Evolutionary conservation across 2,329 filamentous ascomycete species (phyloP).

Genomic region (Penicillium paneum): DNA sequence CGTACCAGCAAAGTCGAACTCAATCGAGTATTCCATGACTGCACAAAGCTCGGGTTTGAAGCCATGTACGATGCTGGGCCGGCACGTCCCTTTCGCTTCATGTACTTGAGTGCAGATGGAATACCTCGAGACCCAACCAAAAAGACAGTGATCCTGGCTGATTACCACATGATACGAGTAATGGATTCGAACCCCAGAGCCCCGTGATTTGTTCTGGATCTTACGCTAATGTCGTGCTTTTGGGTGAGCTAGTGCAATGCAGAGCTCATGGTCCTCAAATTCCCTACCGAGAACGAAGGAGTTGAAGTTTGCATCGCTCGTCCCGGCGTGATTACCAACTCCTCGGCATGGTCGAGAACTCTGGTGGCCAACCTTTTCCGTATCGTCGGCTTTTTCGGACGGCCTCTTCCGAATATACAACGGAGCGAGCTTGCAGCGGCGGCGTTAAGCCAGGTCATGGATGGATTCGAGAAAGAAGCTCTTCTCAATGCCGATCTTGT

Average conservation of each 20-base stretch:
- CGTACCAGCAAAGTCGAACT: too few relatives aligned
- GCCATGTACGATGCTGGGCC: slow-evolving; percentile 32
- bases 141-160: slow-evolving; percentile 25
- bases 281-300: background rate
- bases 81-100: slow-evolving; percentile 43
- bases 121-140: slow-evolving; percentile 48
- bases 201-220: background rate
- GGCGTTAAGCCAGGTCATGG: slow-evolving; percentile 3
- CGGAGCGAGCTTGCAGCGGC: slow-evolving; percentile 6
- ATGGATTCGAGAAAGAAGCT: slow-evolving; percentile 7
- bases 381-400: slow-evolving; percentile 2
- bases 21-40: slow-evolving; percentile 43
- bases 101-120: slow-evolving; percentile 50
- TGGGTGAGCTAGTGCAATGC: slow-evolving; percentile 2
- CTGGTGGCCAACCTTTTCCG: background rate
- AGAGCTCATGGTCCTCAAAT: slow-evolving; percentile 8
- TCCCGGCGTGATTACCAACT: slow-evolving; percentile 6
- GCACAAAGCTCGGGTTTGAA: slow-evolving; percentile 36
- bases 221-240: background rate
- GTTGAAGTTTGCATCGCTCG: slow-evolving; percentile 10
- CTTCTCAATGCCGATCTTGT: slow-evolving; percentile 19
- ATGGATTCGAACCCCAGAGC: background rate
- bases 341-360: slow-evolving; percentile 2
- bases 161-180: slow-evolving; percentile 15
- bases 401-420: slow-evolving; percentile 2